Evolutionary conservation across 2,329 filamentous ascomycete species (phyloP).

Genomic region (Botrytis pseudocinerea): DNA sequence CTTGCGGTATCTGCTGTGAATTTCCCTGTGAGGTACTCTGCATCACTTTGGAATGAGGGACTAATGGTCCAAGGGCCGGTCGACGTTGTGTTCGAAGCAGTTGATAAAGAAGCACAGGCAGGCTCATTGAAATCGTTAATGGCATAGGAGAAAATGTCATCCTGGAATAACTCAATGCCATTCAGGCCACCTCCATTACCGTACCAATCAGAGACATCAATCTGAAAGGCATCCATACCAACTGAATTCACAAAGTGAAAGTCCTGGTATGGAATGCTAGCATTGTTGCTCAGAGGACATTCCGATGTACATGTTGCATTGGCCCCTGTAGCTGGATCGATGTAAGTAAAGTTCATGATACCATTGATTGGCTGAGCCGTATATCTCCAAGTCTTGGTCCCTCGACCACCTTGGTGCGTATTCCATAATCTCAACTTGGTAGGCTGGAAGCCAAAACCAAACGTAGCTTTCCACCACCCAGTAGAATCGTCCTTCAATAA

Average conservation of each 20-base stretch:
- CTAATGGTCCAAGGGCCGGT: constrained; percentile 75
- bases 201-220: constrained; percentile 87
- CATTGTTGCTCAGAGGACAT: constrained; percentile 79
- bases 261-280: constrained; percentile 71
- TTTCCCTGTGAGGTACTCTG: constrained; percentile 73
- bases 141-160: constrained; percentile 83
- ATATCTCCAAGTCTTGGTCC: constrained; percentile 85
- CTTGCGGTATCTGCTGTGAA: constrained; percentile 50
- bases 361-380: constrained; percentile 83
- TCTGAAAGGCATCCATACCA: constrained; percentile 82
- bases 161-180: constrained; percentile 83
- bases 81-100: constrained; percentile 63
- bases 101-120: constrained; percentile 65
- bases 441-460: constrained; percentile 81
- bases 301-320: constrained; percentile 73
- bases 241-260: constrained; percentile 87
- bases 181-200: constrained; percentile 80
- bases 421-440: constrained; percentile 88
- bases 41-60: constrained; percentile 66
- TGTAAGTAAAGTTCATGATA: constrained; percentile 95
- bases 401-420: constrained; percentile 77
- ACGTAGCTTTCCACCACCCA: constrained; percentile 81
- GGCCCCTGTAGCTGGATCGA: constrained; percentile 68
- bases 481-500: constrained; percentile 71
- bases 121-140: constrained; percentile 88